Conservation (phyloP, 331 rosid genomes). For the Acacia concinna region DNA sequence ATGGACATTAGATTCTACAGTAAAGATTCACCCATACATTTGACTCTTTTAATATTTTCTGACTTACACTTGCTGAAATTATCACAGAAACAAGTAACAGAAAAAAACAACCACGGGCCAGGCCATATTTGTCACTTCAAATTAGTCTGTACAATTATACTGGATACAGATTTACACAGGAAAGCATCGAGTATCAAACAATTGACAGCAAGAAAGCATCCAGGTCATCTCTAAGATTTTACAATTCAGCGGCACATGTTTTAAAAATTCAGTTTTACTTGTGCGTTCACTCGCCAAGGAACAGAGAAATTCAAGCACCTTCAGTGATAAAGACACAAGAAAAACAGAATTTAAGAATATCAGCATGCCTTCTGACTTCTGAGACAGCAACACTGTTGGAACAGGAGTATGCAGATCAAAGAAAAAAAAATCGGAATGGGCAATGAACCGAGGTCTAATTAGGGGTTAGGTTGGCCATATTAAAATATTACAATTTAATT, state of each 20-base stretch:
- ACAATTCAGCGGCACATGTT: not conserved
- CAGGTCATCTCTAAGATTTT: not conserved
- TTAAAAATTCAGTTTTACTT: not conserved
- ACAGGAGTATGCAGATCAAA: no score
- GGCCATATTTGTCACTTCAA: not conserved
- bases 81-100: not conserved
- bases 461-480: no score
- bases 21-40: not conserved
- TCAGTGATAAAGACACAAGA: not conserved
- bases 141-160: not conserved
- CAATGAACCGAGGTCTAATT: no score
- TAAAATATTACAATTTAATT: no score
- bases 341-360: not conserved
- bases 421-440: no score
- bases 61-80: not conserved
- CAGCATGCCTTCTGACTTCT: not conserved
- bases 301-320: constrained; percentile 14
- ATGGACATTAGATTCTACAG: no score
- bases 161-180: not conserved
- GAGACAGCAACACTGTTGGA: not conserved
- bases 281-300: not conserved
- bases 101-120: not conserved
- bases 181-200: not conserved
- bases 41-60: not conserved
- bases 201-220: constrained; percentile 3